Conservation (phyloP, 2,329 filamentous ascomycete species). For the Setomelanomma holmii region DNA sequence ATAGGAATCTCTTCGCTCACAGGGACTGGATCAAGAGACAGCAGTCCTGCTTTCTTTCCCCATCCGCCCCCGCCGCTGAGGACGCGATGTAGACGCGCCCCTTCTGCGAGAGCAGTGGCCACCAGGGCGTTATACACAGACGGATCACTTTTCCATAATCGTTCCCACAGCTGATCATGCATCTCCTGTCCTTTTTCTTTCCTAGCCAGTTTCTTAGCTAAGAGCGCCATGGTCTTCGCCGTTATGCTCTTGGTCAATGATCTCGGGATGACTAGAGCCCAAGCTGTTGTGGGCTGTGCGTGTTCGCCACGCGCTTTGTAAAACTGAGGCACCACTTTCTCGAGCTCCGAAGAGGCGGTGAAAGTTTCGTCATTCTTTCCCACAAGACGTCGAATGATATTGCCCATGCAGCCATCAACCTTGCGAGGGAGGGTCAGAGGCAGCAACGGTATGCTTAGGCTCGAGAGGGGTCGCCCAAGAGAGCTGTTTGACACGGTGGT, state of each 20-base stretch:
- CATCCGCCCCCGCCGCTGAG: slow-evolving; percentile 85
- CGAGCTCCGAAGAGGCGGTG: slow-evolving; percentile 76
- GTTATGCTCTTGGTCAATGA: neutral
- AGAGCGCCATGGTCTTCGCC: slow-evolving; percentile 12
- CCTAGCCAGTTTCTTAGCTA: slow-evolving; percentile 4
- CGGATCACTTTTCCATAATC: slow-evolving; percentile 29
- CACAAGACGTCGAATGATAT: slow-evolving; percentile 74
- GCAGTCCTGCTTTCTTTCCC: slow-evolving; percentile 79
- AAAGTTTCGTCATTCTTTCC: slow-evolving; percentile 52
- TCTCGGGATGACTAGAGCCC: slow-evolving; percentile 72
- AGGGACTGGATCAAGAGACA: slow-evolving; percentile 73
- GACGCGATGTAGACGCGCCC: slow-evolving; percentile 56
- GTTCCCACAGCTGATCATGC: slow-evolving; percentile 13
- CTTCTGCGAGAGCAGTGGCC: slow-evolving; percentile 26
- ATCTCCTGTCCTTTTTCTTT: slow-evolving; percentile 1
- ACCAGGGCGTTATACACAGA: slow-evolving; percentile 30
- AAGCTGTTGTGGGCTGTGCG: slow-evolving; percentile 66
- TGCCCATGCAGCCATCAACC: slow-evolving; percentile 74
- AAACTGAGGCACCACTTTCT: slow-evolving; percentile 67
- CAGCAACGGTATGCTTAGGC: slow-evolving; percentile 60
- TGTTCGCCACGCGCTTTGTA: slow-evolving; percentile 54
- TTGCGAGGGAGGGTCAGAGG: slow-evolving; percentile 69
- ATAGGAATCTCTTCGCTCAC: slow-evolving; percentile 6
- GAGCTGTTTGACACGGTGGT: slow-evolving; percentile 2
- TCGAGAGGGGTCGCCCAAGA: slow-evolving; percentile 1